Base-by-base conservation (phyloP, 768 basidiomycete species). In the Phylloporus arenicola region DNA sequence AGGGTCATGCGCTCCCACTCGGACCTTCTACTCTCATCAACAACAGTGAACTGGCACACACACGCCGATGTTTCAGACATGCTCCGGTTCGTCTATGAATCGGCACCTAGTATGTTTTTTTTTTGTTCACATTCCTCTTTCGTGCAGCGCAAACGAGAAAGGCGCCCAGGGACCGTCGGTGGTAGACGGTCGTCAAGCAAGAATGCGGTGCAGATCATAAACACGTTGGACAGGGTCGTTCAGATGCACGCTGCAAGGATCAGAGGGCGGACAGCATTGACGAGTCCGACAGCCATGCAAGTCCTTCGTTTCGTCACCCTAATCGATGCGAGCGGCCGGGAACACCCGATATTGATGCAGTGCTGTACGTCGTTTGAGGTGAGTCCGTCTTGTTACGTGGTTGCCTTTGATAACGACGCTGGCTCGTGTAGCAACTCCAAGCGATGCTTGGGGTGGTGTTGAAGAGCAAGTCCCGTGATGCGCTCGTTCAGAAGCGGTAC, bases 341-440 rank as follows among this genome's bases (percentile, higher is more conserved):
- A 56, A 20, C 63, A 64, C 37, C 59, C 56, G 22, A 62, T 64
- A 53, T 37, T 45, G 19, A 50, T 67, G 57, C 54, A 67, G 17
- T 55, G 54, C 39, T 64, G 63, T 35, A 34, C 57, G 3, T 64
- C 59, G 31, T 64, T 64, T 6, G 56, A 67, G 57, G 63, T 62
- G 35, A 30, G 53, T 8, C 19, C 24, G 8, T 17, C 4, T 2
- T 3, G 22, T 6, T 35, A 16, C 35, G 35, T 7, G 13, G 3
- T 2, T 6, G 13, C 8, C 12, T 10, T 1, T 20, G 24, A 12
- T 60, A 19, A 62, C 5, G 43, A 16, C n/a, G 17, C n/a, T 24
- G 24, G 22, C 20, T 5, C 4, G 6, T 38, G 8, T 43, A 64
- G 63, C 62, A 61, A 62, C 56, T 64, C 3, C 51, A 53, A 25